Conservation (phyloP, 2,329 filamentous ascomycete genomes). For the Exophiala xenobiotica region DNA sequence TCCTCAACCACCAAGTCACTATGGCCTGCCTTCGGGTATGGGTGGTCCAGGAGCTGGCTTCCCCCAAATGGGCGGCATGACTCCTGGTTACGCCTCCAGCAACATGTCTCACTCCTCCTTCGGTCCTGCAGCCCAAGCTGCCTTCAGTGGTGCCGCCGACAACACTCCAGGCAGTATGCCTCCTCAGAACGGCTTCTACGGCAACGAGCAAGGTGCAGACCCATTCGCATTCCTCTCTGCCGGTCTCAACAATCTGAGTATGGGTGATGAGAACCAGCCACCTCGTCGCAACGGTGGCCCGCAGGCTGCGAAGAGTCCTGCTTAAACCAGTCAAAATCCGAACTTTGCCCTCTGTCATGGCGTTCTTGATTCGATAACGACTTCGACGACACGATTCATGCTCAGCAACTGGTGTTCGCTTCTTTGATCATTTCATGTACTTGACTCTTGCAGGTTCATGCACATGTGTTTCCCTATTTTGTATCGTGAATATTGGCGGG, state of each 20-base stretch:
- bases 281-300: constrained; percentile 45
- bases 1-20: constrained; percentile 75
- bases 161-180: constrained; percentile 68
- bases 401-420: constrained; percentile 26
- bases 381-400: constrained; percentile 27
- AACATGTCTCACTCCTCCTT: constrained; percentile 82
- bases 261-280: constrained; percentile 47
- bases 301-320: constrained; percentile 46
- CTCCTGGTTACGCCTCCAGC: constrained; percentile 75
- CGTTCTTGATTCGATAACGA: constrained; percentile 25
- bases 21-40: constrained; percentile 80
- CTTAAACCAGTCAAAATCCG: constrained; percentile 16
- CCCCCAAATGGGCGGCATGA: constrained; percentile 60
- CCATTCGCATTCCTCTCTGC: constrained; percentile 65
- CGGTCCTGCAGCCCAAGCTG: constrained; percentile 87
- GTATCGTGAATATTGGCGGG: constrained; percentile 29
- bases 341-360: constrained; percentile 7
- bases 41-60: constrained; percentile 78
- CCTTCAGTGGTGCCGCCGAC: constrained; percentile 85
- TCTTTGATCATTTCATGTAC: constrained; percentile 23
- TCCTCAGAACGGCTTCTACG: constrained; percentile 71
- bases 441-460: constrained; percentile 24
- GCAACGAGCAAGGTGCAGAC: constrained; percentile 54
- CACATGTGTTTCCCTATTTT: constrained; percentile 28
- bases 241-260: constrained; percentile 59